Conservation (phyloP, 1,284 basidiomycete species). For the Marasmius tenuissimus region DNA sequence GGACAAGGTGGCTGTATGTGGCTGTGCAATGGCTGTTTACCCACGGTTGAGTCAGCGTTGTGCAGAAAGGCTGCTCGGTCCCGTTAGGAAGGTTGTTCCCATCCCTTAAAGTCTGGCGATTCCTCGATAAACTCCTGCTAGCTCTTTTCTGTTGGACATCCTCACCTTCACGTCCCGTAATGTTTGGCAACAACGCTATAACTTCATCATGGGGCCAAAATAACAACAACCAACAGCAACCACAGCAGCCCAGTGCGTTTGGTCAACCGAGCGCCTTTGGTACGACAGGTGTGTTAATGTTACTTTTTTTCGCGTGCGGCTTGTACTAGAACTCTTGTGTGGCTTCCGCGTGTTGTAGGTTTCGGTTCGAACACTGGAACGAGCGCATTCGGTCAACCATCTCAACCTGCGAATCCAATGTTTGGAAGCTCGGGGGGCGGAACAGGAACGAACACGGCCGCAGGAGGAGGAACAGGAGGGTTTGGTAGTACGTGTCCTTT, state of each 20-base stretch:
- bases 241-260: conserved; percentile 39
- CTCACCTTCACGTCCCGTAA: conserved; percentile 24
- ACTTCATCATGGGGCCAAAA: conserved; percentile 63
- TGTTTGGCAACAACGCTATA: conserved; percentile 56
- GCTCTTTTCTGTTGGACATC: conserved; percentile 16
- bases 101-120: background rate
- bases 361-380: conserved; percentile 31
- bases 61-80: background rate
- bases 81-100: background rate
- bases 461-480: conserved; percentile 25
- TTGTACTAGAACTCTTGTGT: conserved; percentile 14
- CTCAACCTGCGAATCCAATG: conserved; percentile 73
- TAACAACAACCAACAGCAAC: conserved; percentile 45
- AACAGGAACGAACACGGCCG: conserved; percentile 32
- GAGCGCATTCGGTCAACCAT: conserved; percentile 45
- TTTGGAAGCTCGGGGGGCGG: conserved; percentile 60
- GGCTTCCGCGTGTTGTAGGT: conserved; percentile 24
- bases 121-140: conserved; percentile 24
- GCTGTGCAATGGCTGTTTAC: background rate
- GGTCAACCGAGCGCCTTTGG: conserved; percentile 49
- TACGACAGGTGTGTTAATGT: conserved; percentile 33
- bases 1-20: background rate
- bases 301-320: conserved; percentile 17
- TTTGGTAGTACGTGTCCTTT: conserved; percentile 54
- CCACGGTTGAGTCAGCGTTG: background rate